phyloP scores from a whole-genome alignment of 768 basidiomycete genomes.

The Porpolomopsis calyptriformis region DNA sequence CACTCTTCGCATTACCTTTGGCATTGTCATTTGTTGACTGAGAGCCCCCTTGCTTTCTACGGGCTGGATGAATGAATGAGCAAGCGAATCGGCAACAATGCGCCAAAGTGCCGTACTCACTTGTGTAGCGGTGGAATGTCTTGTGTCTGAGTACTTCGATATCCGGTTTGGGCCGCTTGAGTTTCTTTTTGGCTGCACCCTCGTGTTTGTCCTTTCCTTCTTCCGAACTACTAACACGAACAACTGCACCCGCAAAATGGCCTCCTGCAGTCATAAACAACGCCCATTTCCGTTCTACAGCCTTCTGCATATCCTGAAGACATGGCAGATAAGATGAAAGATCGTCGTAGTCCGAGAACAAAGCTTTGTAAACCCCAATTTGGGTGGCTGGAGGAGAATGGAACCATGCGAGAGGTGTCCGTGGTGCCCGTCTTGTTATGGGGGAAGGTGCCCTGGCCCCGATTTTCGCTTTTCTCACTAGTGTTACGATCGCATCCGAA shows the following conservation, averaged over 20 bases:
- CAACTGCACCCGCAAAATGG: slow-evolving; percentile 92
- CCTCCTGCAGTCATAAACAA: slow-evolving; percentile 97
- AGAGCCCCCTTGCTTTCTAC: slow-evolving; percentile 93
- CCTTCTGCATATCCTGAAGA: slow-evolving; percentile 53
- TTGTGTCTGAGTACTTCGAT: slow-evolving; percentile 81
- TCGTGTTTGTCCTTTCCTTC: slow-evolving; percentile 30
- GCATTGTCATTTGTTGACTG: slow-evolving; percentile 88
- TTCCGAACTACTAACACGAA: slow-evolving; percentile 49
- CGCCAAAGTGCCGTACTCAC: slow-evolving; percentile 36
- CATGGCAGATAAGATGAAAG: slow-evolving; percentile 44
- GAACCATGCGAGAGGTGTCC: slow-evolving; percentile 83
- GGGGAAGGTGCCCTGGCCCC: slow-evolving; percentile 38
- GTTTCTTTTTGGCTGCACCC: slow-evolving; percentile 41
- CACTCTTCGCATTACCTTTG: slow-evolving; percentile 87
- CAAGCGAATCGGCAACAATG: neutral
- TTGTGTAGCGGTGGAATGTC: slow-evolving; percentile 98
- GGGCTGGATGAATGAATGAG: slow-evolving; percentile 43
- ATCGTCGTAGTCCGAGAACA: slow-evolving; percentile 48
- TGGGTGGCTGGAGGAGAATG: slow-evolving; percentile 81
- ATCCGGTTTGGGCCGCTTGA: slow-evolving; percentile 60
- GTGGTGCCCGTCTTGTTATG: slow-evolving; percentile 20
- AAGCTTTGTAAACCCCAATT: slow-evolving; percentile 72
- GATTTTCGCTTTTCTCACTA: slow-evolving; percentile 52
- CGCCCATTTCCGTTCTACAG: slow-evolving; percentile 63
- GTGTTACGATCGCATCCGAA: slow-evolving; percentile 51